phyloP scores from a whole-genome alignment of 2,329 filamentous ascomycete genomes.

The Cordyceps tenuipes region DNA sequence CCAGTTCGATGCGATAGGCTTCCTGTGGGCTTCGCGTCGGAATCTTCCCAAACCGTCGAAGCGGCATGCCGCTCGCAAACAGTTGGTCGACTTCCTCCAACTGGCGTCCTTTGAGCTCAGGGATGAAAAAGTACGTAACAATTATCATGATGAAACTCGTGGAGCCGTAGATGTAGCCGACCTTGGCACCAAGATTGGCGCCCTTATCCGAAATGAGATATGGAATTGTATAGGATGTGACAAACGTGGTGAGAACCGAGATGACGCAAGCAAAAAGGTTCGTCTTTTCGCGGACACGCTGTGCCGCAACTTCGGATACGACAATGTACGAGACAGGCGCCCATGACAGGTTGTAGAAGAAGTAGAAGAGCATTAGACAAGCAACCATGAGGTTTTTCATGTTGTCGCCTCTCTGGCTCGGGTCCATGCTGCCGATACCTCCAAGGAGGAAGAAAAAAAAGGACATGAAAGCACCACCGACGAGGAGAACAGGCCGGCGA shows the following conservation, averaged over 20 bases:
- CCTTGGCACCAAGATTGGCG: constrained; percentile 25
- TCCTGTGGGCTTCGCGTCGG: constrained; percentile 6
- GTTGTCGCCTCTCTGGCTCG: background rate
- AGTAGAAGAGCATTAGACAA: constrained; percentile 20
- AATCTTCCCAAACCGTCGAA: constrained; percentile 14
- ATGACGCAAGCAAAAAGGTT: constrained; percentile 22
- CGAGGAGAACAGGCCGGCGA: constrained; percentile 19
- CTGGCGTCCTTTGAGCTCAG: constrained; percentile 33
- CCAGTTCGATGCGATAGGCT: background rate
- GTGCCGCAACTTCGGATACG: constrained; percentile 18
- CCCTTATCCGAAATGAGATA: constrained; percentile 29
- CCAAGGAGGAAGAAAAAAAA: constrained; percentile 19
- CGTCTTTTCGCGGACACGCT: constrained; percentile 24
- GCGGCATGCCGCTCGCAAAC: constrained; percentile 15
- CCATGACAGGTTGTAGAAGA: constrained; percentile 21
- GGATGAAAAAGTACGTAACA: constrained; percentile 35
- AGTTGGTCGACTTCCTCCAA: constrained; percentile 19
- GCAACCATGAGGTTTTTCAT: constrained; percentile 17
- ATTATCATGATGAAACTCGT: constrained; percentile 29
- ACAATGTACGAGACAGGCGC: constrained; percentile 22
- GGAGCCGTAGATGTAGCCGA: constrained; percentile 32
- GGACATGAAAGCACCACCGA: constrained; percentile 19
- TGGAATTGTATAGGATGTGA: constrained; percentile 27
- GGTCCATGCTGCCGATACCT: constrained; percentile 13
- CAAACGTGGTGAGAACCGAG: constrained; percentile 23